Conservation (phyloP, 768 basidiomycete genomes). For the Phallus indusiatus region DNA sequence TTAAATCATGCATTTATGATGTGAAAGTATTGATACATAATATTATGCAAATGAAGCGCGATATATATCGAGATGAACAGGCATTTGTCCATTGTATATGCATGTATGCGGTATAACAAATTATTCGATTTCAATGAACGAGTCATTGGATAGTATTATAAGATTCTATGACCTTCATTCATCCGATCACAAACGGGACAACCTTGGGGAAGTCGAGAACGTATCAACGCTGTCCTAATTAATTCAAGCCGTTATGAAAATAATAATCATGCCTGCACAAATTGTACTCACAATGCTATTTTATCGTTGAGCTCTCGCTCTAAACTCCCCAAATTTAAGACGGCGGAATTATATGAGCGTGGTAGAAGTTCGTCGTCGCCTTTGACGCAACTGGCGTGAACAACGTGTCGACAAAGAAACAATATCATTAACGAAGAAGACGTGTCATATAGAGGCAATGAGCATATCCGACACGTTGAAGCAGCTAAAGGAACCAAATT, state of each 20-base stretch:
- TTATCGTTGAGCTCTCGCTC: constrained; percentile 50
- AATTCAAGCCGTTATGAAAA: background rate
- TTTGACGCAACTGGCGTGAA: constrained; percentile 72
- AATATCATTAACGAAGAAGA: constrained; percentile 57
- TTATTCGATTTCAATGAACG: no score
- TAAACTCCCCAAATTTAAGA: constrained; percentile 35
- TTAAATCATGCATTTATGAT: no score
- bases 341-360: constrained; percentile 43
- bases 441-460: constrained; percentile 43
- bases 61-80: no score
- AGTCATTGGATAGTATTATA: background rate
- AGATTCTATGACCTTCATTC: constrained; percentile 36
- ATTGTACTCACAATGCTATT: constrained; percentile 64
- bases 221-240: constrained; percentile 58
- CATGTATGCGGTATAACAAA: no score
- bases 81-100: no score
- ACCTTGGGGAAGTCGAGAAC: constrained; percentile 50
- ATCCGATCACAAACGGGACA: constrained; percentile 72
- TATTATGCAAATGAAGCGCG: no score
- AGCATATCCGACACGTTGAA: constrained; percentile 59
- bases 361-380: constrained; percentile 58
- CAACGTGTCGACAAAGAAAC: constrained; percentile 83
- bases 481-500: constrained; percentile 35
- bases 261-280: background rate
- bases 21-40: no score